Evolutionary conservation across 768 basidiomycete genomes (phyloP).

Genomic region (Naematelia encephala): DNA sequence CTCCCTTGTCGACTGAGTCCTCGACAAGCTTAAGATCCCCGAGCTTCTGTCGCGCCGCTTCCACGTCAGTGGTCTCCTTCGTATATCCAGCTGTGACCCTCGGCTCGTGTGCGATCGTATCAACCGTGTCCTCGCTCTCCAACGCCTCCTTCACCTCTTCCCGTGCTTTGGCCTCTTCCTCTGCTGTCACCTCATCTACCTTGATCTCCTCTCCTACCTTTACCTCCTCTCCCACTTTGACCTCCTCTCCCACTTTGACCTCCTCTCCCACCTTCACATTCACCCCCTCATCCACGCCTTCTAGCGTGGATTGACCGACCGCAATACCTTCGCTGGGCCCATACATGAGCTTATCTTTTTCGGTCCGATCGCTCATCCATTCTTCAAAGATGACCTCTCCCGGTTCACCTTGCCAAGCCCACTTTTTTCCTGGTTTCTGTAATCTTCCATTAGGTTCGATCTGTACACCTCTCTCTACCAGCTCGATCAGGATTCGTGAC

Average conservation of each 20-base stretch:
- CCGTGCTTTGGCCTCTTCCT: no score
- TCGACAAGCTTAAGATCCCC: neutral
- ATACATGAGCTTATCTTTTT: neutral
- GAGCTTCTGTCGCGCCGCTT: neutral
- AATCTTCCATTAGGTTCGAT: conserved; percentile 64
- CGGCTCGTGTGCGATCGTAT: no score
- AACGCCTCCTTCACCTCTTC: no score
- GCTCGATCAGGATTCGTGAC: conserved; percentile 71
- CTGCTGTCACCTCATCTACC: no score
- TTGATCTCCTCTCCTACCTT: no score
- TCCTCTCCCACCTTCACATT: neutral
- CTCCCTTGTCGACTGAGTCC: neutral
- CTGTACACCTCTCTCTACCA: conserved; percentile 65
- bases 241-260: no score
- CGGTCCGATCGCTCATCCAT: conserved; percentile 18
- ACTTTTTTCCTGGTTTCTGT: conserved; percentile 22
- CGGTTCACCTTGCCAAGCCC: conserved; percentile 45
- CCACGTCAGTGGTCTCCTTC: neutral
- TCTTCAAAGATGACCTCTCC: conserved; percentile 43
- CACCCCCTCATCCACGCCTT: neutral
- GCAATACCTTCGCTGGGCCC: neutral
- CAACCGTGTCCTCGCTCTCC: no score
- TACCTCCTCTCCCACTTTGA: no score
- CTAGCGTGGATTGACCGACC: neutral
- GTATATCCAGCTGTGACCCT: no score